A percentile compares a stretch with the other conserved stretches of the same genome.
These are phyloP conservation scores for Chlamydomonas sphaeroides DNA, from an alignment of 139 green algal genomes.

Conservation along the genomic window DNA sequence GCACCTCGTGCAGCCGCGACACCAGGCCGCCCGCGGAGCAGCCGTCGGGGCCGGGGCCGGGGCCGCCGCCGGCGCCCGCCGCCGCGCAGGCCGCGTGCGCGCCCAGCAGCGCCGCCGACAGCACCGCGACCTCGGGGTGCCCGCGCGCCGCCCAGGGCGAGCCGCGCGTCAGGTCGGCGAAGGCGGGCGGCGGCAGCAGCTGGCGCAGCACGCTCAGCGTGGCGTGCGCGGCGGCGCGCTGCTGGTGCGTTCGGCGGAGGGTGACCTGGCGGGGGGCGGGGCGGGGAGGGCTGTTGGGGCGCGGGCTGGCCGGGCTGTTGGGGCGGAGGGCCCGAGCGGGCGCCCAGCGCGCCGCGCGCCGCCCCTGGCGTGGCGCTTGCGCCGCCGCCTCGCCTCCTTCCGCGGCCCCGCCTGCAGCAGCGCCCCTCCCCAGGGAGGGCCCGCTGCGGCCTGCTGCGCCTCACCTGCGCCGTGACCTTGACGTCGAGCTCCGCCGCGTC, in stretches of 20 bases:
- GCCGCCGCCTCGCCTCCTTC: no score
- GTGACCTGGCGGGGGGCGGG: constrained; percentile 6
- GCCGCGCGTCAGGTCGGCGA: constrained; percentile 20
- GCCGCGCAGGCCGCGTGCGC: neutral
- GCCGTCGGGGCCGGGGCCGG: neutral
- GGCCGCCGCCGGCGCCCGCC: neutral
- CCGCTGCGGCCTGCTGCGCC: no score
- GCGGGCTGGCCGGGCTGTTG: no score
- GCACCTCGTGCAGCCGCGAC: neutral
- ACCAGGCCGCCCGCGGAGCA: neutral
- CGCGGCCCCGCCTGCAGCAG: no score
- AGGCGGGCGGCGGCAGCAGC: constrained; percentile 22
- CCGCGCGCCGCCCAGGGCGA: constrained; percentile 19
- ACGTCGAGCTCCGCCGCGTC: constrained; percentile 4
- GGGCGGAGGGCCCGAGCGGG: no score
- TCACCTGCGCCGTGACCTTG: constrained; percentile 5
- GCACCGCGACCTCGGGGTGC: constrained; percentile 7
- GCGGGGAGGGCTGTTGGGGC: no score
- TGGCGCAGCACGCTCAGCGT: constrained; percentile 21
- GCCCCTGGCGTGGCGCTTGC: no score
- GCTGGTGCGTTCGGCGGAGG: constrained; percentile 16
- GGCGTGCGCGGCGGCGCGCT: constrained; percentile 19
- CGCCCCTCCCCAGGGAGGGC: no score
- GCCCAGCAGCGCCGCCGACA: constrained; percentile 1
- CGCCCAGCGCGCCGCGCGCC: no score